phyloP scores from a whole-genome alignment of 257 asterid genomes.

The Cordia subcordata region DNA sequence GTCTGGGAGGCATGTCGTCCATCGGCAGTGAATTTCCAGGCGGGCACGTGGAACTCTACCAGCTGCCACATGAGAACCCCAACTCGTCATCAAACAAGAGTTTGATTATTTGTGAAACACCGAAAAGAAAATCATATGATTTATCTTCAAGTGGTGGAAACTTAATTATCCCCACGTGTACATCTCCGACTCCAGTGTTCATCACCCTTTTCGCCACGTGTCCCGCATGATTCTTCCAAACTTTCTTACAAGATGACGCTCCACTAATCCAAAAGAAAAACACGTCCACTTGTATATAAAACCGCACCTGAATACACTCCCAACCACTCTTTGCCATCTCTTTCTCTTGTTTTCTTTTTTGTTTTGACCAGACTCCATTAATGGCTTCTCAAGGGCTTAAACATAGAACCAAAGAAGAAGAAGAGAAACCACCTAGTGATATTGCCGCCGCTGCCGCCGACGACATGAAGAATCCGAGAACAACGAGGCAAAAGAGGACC shows the following conservation, averaged over 20 bases:
- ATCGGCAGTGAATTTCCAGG: no score
- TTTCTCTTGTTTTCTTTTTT: background rate
- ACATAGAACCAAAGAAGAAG: slow-evolving; percentile 1
- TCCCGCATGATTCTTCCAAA: background rate
- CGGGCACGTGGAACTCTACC: background rate
- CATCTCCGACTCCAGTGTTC: background rate
- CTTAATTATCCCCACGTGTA: background rate
- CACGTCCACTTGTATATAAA: background rate
- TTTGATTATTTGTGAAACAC: background rate
- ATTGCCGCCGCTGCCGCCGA: background rate
- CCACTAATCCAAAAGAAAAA: background rate
- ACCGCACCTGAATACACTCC: slow-evolving; percentile 1
- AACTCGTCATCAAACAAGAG: no score
- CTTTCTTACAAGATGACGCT: background rate
- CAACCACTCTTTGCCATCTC: background rate
- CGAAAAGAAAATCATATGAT: no score
- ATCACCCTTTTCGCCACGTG: slow-evolving; percentile 1
- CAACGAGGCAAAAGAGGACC: background rate
- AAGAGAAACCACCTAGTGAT: background rate
- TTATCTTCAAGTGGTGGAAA: background rate
- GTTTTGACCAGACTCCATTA: background rate
- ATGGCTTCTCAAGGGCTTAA: background rate
- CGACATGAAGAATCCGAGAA: background rate
- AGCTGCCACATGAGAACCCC: background rate
- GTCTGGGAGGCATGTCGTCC: no score